phyloP scores from a whole-genome alignment of 441 rosid species.

The Jatropha podagrica region DNA sequence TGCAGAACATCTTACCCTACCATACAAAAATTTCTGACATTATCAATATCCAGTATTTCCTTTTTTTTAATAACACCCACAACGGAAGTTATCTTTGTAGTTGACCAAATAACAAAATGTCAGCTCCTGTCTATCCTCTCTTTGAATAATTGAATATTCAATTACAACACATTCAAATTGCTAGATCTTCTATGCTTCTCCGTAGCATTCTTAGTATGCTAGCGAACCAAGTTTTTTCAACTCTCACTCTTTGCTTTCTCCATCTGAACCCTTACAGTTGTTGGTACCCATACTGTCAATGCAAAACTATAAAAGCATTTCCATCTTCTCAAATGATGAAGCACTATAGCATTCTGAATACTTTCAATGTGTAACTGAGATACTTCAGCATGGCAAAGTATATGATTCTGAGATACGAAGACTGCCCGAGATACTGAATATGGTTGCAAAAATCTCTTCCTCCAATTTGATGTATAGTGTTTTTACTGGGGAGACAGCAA shows the following conservation, averaged over 20 bases:
- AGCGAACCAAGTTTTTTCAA: not conserved
- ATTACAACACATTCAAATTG: not conserved
- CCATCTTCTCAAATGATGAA: not conserved
- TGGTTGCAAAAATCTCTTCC: constrained; percentile 13
- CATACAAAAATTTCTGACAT: not conserved
- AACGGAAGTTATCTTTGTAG: not conserved
- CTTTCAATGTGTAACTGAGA: not conserved
- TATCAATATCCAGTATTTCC: not conserved
- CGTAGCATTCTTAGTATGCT: not conserved
- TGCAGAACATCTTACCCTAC: not conserved
- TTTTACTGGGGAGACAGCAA: constrained; percentile 9
- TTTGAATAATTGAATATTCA: not conserved
- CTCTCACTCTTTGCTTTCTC: not conserved
- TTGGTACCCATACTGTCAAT: not conserved
- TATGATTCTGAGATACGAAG: constrained; percentile 4
- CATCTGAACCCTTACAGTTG: not conserved
- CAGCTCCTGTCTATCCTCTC: not conserved
- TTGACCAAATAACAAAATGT: not conserved
- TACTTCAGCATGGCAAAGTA: not conserved
- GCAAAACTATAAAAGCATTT: not conserved
- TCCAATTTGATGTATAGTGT: constrained; percentile 16
- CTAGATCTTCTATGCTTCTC: not conserved
- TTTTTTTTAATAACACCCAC: not conserved
- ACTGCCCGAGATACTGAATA: constrained; percentile 32
- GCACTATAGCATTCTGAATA: not conserved